These are phyloP conservation scores for Ophiostoma sp. DNA, from an alignment of 2,329 filamentous ascomycete genomes.

Conservation along the genomic window DNA sequence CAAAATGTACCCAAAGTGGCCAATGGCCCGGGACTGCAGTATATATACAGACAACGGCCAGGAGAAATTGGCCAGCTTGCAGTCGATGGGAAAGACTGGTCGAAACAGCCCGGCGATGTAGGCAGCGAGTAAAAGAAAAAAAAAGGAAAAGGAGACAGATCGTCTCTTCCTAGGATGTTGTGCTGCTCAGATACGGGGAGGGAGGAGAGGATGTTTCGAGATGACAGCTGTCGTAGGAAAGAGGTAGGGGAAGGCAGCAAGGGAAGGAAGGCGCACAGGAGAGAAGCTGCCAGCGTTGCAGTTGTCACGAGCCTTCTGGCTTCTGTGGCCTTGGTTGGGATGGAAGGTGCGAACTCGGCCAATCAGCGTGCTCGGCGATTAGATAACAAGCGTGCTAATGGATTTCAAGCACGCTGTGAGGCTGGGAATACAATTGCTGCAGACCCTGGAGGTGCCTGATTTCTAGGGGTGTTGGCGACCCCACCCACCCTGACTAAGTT, in stretches of 20 bases:
- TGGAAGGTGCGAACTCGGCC: neutral
- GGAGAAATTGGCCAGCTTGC: constrained; percentile 11
- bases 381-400: constrained; percentile 11
- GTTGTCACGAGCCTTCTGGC: constrained; percentile 27
- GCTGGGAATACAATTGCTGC: neutral
- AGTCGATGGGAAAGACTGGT: neutral
- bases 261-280: neutral
- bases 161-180: neutral
- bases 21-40: neutral
- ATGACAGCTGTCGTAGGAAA: constrained; percentile 22
- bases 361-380: constrained; percentile 22
- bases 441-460: neutral
- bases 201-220: constrained; percentile 4
- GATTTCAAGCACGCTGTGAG: neutral
- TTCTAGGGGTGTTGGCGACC: neutral
- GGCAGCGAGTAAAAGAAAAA: neutral
- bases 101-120: neutral
- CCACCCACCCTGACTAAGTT: constrained; percentile 16
- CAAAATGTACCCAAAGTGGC: constrained; percentile 17
- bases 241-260: constrained; percentile 8
- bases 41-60: constrained; percentile 2
- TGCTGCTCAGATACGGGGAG: neutral
- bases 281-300: constrained; percentile 31
- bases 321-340: neutral
- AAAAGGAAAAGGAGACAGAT: neutral